Percentiles rank a stretch among this genome's conserved stretches.
Evolutionary conservation across 2,329 filamentous ascomycete species (phyloP).

Genomic region (Talaromyces sp.): DNA sequence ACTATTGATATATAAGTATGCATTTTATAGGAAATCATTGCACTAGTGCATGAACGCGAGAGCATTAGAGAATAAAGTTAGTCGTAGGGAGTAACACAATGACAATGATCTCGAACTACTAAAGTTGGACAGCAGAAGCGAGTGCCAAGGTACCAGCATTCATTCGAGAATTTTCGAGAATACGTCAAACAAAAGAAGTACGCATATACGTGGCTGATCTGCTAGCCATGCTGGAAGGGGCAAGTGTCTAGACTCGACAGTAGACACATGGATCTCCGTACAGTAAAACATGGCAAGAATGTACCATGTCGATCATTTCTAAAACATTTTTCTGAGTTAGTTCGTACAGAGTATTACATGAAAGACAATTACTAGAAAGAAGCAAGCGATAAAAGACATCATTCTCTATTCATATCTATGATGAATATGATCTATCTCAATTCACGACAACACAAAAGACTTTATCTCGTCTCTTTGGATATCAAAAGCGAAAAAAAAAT

Average conservation of each 20-base stretch:
- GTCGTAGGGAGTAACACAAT: background rate
- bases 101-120: background rate
- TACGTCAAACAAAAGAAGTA: background rate
- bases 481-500: background rate
- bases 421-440: background rate
- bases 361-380: background rate
- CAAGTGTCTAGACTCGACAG: background rate
- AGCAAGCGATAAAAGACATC: background rate
- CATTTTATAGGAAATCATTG: background rate
- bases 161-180: background rate
- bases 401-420: background rate
- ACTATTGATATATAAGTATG: background rate
- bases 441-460: background rate
- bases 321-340: background rate
- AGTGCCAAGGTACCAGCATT: background rate
- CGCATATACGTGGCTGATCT: background rate
- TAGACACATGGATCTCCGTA: no score
- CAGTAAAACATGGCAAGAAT: background rate
- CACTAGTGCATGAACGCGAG: background rate
- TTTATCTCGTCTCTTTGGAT: background rate
- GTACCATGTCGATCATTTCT: background rate
- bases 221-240: background rate
- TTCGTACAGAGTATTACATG: no score
- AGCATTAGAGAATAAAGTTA: background rate
- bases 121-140: background rate